Conservation (phyloP, 2,329 filamentous ascomycete genomes). For the Malbranchea zuffiana region DNA sequence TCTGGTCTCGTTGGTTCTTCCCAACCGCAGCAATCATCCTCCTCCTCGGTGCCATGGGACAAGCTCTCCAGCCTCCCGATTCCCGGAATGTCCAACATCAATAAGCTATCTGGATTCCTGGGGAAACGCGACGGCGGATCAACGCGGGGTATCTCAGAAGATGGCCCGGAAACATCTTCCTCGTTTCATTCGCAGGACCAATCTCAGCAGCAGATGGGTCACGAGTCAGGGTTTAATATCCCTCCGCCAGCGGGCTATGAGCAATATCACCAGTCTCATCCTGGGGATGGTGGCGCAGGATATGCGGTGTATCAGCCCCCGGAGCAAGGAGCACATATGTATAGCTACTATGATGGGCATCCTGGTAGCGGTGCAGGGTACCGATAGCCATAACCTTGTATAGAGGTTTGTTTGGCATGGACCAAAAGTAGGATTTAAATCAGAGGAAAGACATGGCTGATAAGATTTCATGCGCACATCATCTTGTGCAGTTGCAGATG, state of each 20-base stretch:
- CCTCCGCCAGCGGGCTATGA: slow-evolving; percentile 17
- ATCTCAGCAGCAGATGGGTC: slow-evolving; percentile 6
- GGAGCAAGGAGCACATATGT: slow-evolving; percentile 16
- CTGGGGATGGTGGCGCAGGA: slow-evolving; percentile 5
- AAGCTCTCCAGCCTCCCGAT: slow-evolving; percentile 27
- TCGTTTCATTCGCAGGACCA: slow-evolving; percentile 10
- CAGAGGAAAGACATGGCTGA: no score
- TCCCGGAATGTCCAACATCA: slow-evolving; percentile 29
- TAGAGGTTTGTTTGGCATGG: no score
- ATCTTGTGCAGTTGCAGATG: no score
- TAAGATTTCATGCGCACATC: no score
- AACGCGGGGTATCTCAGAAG: slow-evolving; percentile 16
- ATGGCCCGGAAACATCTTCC: background rate
- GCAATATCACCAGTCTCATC: slow-evolving; percentile 12
- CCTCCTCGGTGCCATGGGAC: slow-evolving; percentile 23
- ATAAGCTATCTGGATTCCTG: slow-evolving; percentile 26
- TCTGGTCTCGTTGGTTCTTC: slow-evolving; percentile 9
- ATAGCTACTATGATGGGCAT: slow-evolving; percentile 15
- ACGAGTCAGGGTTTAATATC: slow-evolving; percentile 11
- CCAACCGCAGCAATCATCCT: slow-evolving; percentile 15
- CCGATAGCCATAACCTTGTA: background rate
- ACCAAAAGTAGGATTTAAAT: no score
- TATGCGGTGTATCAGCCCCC: slow-evolving; percentile 15
- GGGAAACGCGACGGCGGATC: slow-evolving; percentile 22
- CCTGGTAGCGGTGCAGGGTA: slow-evolving; percentile 1